phyloP scores from a whole-genome alignment of 148 eudicot genomes.

The Hydrangea macrophylla region DNA sequence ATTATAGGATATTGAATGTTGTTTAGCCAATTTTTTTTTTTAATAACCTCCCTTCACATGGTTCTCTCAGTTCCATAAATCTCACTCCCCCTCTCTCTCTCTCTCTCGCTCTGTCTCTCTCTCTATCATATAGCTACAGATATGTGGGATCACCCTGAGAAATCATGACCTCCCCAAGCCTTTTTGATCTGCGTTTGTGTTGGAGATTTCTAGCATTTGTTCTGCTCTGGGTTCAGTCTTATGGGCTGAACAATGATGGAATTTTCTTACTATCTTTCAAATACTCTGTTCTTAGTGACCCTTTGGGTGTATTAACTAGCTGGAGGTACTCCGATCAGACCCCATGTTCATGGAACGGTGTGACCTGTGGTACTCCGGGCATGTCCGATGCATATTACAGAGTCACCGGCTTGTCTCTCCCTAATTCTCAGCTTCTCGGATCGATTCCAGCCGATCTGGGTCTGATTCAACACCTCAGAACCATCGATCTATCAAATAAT shows the following conservation, averaged over 20 bases:
- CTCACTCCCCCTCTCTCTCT: slow-evolving; percentile 18
- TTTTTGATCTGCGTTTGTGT: slow-evolving; percentile 25
- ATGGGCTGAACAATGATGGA: slow-evolving; percentile 54
- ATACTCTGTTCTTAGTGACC: slow-evolving; percentile 53
- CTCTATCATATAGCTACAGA: slow-evolving; percentile 12
- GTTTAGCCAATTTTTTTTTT: no score
- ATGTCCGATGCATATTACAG: slow-evolving; percentile 20
- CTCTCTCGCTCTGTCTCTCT: background rate
- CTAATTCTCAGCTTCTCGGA: slow-evolving; percentile 55
- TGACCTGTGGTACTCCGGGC: slow-evolving; percentile 39
- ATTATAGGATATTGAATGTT: no score
- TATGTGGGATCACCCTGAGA: slow-evolving; percentile 26
- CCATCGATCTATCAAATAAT: slow-evolving; percentile 63
- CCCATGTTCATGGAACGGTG: slow-evolving; percentile 84
- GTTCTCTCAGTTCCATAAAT: slow-evolving; percentile 28
- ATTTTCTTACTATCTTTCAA: slow-evolving; percentile 68
- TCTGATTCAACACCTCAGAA: slow-evolving; percentile 43
- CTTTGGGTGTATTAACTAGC: slow-evolving; percentile 40
- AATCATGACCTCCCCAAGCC: slow-evolving; percentile 32
- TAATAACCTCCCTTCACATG: slow-evolving; percentile 22
- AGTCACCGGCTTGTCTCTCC: slow-evolving; percentile 56
- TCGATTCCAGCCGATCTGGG: slow-evolving; percentile 64
- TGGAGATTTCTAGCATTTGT: slow-evolving; percentile 20
- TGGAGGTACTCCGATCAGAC: slow-evolving; percentile 56
- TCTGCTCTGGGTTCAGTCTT: slow-evolving; percentile 8